phyloP scores from a whole-genome alignment of 208 protist species.

The Leishmania tropica region DNA sequence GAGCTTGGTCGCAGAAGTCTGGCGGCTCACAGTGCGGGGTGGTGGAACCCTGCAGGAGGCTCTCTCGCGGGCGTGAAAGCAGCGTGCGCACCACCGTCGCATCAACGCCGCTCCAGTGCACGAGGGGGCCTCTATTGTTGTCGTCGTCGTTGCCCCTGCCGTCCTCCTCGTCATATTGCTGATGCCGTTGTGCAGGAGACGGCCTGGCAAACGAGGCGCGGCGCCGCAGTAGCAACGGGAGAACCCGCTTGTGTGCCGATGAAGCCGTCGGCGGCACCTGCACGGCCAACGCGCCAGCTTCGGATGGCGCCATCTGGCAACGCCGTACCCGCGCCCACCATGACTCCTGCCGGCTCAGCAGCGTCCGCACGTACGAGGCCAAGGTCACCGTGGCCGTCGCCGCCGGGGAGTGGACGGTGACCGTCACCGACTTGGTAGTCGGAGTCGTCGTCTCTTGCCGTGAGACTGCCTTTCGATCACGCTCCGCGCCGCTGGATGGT shows the following conservation, averaged over 20 bases:
- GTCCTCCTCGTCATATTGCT: not conserved
- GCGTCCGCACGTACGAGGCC: constrained; percentile 16
- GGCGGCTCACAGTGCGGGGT: constrained; percentile 75
- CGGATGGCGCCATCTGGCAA: not conserved
- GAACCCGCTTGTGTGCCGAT: not conserved
- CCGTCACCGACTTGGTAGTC: not conserved
- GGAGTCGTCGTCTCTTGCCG: not conserved
- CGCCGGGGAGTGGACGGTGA: no score
- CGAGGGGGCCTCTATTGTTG: not conserved
- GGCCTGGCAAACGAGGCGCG: not conserved
- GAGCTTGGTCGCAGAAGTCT: constrained; percentile 39
- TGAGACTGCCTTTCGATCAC: not conserved
- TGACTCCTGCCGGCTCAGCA: constrained; percentile 11
- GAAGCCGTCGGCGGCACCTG: not conserved
- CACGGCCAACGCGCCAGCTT: not conserved
- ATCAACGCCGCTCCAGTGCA: constrained; percentile 19
- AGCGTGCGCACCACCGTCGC: not conserved
- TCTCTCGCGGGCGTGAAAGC: constrained; percentile 24
- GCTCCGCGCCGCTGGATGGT: not conserved
- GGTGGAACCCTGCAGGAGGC: constrained; percentile 50
- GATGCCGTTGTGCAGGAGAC: not conserved
- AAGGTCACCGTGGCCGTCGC: constrained; percentile 1
- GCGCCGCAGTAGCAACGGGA: constrained; percentile 9
- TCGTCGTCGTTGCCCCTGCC: not conserved
- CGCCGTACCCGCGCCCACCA: constrained; percentile 13